Conservation (phyloP, 2,329 filamentous ascomycete genomes). For the Purpureocillium takamizusanense region DNA sequence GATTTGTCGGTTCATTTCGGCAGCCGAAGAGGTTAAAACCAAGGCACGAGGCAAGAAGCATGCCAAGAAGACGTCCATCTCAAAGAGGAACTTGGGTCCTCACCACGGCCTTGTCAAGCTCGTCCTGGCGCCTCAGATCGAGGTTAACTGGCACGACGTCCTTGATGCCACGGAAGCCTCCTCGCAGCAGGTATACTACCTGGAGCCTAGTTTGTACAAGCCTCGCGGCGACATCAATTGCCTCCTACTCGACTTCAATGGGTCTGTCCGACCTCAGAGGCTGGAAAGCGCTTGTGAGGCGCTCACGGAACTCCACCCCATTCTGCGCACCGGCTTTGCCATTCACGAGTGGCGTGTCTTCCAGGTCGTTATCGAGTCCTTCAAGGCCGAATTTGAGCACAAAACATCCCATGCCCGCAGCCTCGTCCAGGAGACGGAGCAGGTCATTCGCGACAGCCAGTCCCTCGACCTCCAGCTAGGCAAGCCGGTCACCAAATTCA, state of each 20-base stretch:
- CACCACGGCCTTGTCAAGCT: constrained; percentile 28
- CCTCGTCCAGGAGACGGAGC: constrained; percentile 27
- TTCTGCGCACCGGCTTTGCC: constrained; percentile 46
- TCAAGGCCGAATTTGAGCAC: constrained; percentile 32
- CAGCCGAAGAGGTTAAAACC: constrained; percentile 8
- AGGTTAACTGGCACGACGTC: constrained; percentile 30
- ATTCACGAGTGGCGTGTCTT: constrained; percentile 35
- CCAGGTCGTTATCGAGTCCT: constrained; percentile 36
- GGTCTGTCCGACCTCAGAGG: constrained; percentile 28
- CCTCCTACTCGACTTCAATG: constrained; percentile 38
- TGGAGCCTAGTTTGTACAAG: constrained; percentile 38
- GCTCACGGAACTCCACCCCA: constrained; percentile 35
- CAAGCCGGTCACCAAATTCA: constrained; percentile 38
- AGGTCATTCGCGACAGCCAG: constrained; percentile 35
- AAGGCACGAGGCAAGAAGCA: background rate
- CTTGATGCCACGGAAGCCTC: constrained; percentile 40
- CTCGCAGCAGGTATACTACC: constrained; percentile 34
- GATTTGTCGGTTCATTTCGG: constrained; percentile 27
- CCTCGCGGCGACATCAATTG: constrained; percentile 36
- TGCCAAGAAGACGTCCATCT: background rate
- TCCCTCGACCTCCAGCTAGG: constrained; percentile 27
- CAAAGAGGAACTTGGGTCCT: constrained; percentile 5
- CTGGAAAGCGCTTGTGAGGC: constrained; percentile 37
- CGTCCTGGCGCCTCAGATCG: constrained; percentile 32
- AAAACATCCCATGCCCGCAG: constrained; percentile 30